A percentile compares a stretch with the other conserved stretches of the same genome.
These are phyloP conservation scores for Inosperma sp. DNA, from an alignment of 768 basidiomycete species.

Conservation along the genomic window DNA sequence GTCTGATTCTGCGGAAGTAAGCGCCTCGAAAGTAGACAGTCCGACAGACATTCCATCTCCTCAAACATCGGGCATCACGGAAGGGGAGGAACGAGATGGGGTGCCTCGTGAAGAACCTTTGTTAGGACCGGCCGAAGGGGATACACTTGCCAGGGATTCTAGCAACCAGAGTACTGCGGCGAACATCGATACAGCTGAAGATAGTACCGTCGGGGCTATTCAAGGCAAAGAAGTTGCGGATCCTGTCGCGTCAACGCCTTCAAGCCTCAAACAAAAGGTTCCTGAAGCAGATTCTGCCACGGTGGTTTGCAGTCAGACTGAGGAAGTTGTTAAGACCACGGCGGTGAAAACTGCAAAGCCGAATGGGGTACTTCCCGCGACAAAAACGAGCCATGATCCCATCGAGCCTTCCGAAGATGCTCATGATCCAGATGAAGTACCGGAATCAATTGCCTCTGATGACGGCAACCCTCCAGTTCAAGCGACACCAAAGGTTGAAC, in stretches of 20 bases:
- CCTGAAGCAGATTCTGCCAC: slow-evolving; percentile 15
- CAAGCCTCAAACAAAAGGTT: slow-evolving; percentile 1
- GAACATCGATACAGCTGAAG: slow-evolving; percentile 30
- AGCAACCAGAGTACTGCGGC: no score
- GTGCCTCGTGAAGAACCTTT: neutral
- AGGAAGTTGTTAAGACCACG: slow-evolving; percentile 8
- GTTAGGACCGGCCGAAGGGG: slow-evolving; percentile 31
- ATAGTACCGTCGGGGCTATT: slow-evolving; percentile 33
- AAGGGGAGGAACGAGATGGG: slow-evolving; percentile 5
- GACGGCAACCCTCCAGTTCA: neutral
- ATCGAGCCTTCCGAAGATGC: slow-evolving; percentile 1
- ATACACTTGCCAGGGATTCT: slow-evolving; percentile 26
- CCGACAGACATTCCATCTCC: no score
- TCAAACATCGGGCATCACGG: neutral
- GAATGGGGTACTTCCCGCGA: no score
- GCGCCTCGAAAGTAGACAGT: slow-evolving; percentile 9
- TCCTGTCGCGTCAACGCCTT: slow-evolving; percentile 14
- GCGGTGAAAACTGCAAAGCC: no score
- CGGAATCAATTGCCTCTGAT: neutral
- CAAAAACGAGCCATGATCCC: neutral
- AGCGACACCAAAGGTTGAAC: slow-evolving; percentile 1
- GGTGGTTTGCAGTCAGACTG: slow-evolving; percentile 11
- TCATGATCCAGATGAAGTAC: neutral
- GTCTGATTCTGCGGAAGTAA: neutral
- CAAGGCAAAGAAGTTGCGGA: slow-evolving; percentile 30